Evolutionary conservation across 2,329 filamentous ascomycete species (phyloP).

Genomic region (Colletotrichum lentis): DNA sequence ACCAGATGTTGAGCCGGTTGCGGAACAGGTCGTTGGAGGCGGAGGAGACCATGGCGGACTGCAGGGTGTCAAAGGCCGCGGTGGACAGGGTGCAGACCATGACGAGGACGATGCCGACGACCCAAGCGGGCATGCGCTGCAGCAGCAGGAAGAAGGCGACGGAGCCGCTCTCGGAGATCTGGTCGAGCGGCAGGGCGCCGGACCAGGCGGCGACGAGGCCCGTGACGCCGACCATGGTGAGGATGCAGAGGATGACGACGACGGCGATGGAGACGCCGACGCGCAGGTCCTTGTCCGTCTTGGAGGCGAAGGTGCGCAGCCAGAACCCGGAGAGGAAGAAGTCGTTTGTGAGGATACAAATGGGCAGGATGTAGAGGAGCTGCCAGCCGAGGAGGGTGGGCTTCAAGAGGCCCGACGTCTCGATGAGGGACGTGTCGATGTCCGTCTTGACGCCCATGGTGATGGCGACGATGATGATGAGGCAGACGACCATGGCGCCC

Average conservation of each 20-base stretch:
- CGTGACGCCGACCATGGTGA: constrained; percentile 75
- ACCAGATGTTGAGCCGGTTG: constrained; percentile 80
- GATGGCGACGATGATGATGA: constrained; percentile 79
- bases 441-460: constrained; percentile 79
- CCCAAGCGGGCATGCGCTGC: constrained; percentile 76
- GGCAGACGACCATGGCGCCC: constrained; percentile 76
- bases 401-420: constrained; percentile 73
- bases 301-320: constrained; percentile 83
- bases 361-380: constrained; percentile 82
- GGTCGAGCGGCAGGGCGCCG: constrained; percentile 72
- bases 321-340: constrained; percentile 88
- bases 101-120: constrained; percentile 81
- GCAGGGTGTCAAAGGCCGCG: constrained; percentile 81
- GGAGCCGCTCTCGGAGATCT: constrained; percentile 66
- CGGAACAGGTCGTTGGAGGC: constrained; percentile 86
- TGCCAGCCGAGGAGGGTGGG: constrained; percentile 81
- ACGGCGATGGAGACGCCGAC: constrained; percentile 76
- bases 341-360: constrained; percentile 83
- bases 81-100: constrained; percentile 82
- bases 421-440: constrained; percentile 74
- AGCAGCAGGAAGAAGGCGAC: constrained; percentile 80
- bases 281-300: constrained; percentile 79
- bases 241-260: constrained; percentile 70
- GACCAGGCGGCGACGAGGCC: constrained; percentile 83
- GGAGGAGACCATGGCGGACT: constrained; percentile 85